phyloP scores from a whole-genome alignment of 345 rosid species.

The Mercurialis annua region DNA sequence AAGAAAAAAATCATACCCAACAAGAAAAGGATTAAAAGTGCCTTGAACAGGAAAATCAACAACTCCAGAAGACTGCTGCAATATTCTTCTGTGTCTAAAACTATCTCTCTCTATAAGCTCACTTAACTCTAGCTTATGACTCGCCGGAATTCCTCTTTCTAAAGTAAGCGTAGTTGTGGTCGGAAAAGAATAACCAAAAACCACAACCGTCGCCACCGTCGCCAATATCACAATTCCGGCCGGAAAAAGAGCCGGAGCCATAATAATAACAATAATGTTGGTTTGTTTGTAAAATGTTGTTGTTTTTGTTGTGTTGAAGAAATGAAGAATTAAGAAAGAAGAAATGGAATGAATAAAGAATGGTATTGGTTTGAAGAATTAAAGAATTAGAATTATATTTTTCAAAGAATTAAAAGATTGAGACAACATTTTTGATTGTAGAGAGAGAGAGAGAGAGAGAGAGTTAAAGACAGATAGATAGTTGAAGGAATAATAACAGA shows the following conservation, averaged over 20 bases:
- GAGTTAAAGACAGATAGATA: background rate
- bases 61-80: slow-evolving; percentile 64
- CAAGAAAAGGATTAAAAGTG: slow-evolving; percentile 73
- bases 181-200: slow-evolving; percentile 35
- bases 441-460: background rate
- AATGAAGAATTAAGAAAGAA: background rate
- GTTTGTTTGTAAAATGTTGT: too few relatives aligned
- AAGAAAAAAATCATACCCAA: slow-evolving; percentile 46
- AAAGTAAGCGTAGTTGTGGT: slow-evolving; percentile 26
- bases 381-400: background rate
- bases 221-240: slow-evolving; percentile 19
- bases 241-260: slow-evolving; percentile 15
- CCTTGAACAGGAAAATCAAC: slow-evolving; percentile 78
- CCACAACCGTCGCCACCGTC: slow-evolving; percentile 20
- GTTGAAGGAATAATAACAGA: background rate
- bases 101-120: slow-evolving; percentile 63
- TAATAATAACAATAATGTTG: slow-evolving; percentile 6
- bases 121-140: slow-evolving; percentile 46
- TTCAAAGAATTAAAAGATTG: background rate
- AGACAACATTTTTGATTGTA: too few relatives aligned
- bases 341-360: background rate
- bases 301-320: background rate
- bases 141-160: slow-evolving; percentile 54
- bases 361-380: background rate
- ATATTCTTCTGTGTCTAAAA: slow-evolving; percentile 73